phyloP scores from a whole-genome alignment of 495 filamentous ascomycete genomes.

The Talaromyces stipitatus region DNA sequence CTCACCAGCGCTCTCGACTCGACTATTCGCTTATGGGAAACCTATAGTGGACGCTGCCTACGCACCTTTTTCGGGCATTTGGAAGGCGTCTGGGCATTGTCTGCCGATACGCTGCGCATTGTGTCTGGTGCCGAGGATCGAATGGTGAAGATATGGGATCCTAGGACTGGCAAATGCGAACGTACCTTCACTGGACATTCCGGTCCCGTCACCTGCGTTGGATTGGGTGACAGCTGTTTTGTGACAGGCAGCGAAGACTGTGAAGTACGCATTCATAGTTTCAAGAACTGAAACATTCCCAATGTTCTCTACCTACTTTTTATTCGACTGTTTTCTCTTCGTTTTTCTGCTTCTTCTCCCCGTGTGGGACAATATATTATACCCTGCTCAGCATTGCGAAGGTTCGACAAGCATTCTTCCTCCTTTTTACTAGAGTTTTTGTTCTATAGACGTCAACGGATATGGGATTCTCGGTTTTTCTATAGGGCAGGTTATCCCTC shows the following conservation, averaged over 20 bases:
- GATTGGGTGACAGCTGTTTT: conserved; percentile 78
- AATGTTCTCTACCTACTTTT: background rate
- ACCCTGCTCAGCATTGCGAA: background rate
- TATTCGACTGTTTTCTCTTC: background rate
- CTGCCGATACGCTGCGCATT: conserved; percentile 81
- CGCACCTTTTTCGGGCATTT: conserved; percentile 95
- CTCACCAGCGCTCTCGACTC: conserved; percentile 84
- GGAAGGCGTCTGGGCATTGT: conserved; percentile 92
- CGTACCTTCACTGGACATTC: conserved; percentile 83
- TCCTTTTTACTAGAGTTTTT: background rate
- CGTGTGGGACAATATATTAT: background rate
- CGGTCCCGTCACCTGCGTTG: conserved; percentile 87
- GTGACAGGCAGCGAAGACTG: conserved; percentile 89
- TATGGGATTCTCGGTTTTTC: background rate
- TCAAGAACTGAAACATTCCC: conserved; percentile 43
- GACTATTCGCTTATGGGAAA: conserved; percentile 91
- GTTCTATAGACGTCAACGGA: background rate
- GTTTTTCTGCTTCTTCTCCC: no score
- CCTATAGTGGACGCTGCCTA: conserved; percentile 68
- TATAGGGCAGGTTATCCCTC: background rate
- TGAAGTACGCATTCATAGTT: conserved; percentile 81
- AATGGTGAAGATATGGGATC: conserved; percentile 97
- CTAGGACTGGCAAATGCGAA: conserved; percentile 81
- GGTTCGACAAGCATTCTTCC: background rate
- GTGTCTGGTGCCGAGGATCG: conserved; percentile 86